phyloP scores from a whole-genome alignment of 176 grass and related monocot species.

The Microstegium vimineum region DNA sequence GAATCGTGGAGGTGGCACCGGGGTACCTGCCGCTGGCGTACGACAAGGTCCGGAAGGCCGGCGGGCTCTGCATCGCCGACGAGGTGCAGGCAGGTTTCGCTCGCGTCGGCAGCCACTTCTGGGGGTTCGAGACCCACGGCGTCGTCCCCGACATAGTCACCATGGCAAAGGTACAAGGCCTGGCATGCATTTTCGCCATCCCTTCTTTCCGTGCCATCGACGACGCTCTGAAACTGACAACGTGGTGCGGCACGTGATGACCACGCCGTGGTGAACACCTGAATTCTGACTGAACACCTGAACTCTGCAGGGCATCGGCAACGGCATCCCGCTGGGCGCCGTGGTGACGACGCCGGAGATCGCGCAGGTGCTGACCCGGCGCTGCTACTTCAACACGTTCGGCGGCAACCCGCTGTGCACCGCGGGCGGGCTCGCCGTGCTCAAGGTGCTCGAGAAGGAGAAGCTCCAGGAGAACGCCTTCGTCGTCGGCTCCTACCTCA shows the following conservation, averaged over 20 bases:
- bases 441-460: too few species aligned
- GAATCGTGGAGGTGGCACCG: slow-evolving; percentile 80
- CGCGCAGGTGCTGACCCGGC: slow-evolving; percentile 35
- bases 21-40: slow-evolving; percentile 84
- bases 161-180: slow-evolving; percentile 99
- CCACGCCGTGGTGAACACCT: too few species aligned
- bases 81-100: slow-evolving; percentile 93
- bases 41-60: slow-evolving; percentile 58
- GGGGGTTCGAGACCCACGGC: slow-evolving; percentile 87
- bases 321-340: too few species aligned
- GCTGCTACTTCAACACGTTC: slow-evolving; percentile 94
- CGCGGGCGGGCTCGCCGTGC: too few species aligned
- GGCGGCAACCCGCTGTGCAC: slow-evolving; percentile 60
- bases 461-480: too few species aligned
- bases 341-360: too few species aligned
- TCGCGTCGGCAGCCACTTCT: slow-evolving; percentile 83
- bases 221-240: background rate
- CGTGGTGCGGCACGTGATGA: too few species aligned
- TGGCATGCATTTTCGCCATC: too few species aligned
- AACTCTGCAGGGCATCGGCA: too few species aligned
- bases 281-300: too few species aligned
- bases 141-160: slow-evolving; percentile 93
- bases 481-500: too few species aligned
- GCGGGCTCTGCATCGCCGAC: slow-evolving; percentile 93
- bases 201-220: background rate